Percentiles rank a stretch among this genome's conserved stretches.
Conservation (phyloP, 257 asterid species). For the Lantana camara region DNA sequence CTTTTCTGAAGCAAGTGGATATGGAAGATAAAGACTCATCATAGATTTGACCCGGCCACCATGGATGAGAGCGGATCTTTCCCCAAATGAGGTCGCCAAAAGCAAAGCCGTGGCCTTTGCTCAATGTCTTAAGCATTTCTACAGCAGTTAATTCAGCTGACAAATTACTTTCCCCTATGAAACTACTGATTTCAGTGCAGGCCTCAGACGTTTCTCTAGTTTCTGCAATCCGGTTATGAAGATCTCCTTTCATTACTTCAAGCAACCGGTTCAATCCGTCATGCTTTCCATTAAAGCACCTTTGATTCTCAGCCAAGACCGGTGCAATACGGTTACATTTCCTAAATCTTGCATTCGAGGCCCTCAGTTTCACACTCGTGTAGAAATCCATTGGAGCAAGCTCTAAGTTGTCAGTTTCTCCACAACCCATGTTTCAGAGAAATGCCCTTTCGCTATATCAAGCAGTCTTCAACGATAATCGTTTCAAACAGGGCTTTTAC, state of each 20-base stretch:
- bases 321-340: neutral
- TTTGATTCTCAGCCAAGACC: neutral
- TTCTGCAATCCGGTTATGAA: neutral
- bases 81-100: neutral
- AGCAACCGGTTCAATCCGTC: neutral
- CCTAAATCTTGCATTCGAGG: neutral
- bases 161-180: neutral
- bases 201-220: too few relatives aligned
- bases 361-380: neutral
- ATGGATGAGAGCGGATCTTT: neutral
- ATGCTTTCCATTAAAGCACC: neutral
- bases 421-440: too few relatives aligned
- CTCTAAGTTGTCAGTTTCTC: too few relatives aligned
- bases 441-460: too few relatives aligned
- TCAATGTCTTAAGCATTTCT: neutral
- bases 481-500: too few relatives aligned
- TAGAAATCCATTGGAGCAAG: too few relatives aligned
- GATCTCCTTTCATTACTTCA: neutral
- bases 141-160: neutral
- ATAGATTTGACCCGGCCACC: constrained; percentile 10
- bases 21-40: neutral
- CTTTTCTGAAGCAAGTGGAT: neutral
- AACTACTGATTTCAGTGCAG: neutral
- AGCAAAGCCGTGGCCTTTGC: neutral
- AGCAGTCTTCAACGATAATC: too few relatives aligned